Evolutionary conservation across 108 stramenopile genomes (phyloP), one percentile per base, ranked within the genome.

Genomic region (Skeletonema marinoi): DNA sequence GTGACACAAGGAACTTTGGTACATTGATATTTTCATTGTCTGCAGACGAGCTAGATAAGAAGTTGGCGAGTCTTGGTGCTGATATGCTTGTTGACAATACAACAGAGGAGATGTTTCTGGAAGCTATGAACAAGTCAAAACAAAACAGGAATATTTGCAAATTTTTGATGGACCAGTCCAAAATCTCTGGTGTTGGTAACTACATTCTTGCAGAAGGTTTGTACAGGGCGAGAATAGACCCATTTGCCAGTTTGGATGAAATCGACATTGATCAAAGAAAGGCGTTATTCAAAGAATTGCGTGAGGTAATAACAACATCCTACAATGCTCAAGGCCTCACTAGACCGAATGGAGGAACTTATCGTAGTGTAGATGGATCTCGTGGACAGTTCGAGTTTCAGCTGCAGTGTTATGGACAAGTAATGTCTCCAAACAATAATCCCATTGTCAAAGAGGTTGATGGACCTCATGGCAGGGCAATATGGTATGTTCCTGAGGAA

Each of bases 201-300:
- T 96, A 96, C 62, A 92, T 96, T 29, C 74, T 96, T n/a, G 80
- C 91, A 16, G 95, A 96, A 72, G 87, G 80, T 4, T 71, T 96
- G n/a, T 91, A 93, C 72, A 66, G 91, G 21, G 78, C 89, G 30
- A 71, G 58, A 51, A 73, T 96, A 41, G 91, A 96, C 83, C 95
- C 95, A 14, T 96, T 89, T 78, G 86, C 86, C 10, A 70, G 79
- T 31, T 70, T 96, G 41, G 50, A 65, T 14, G 95, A 96, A 73
- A 69, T 96, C 10, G 65, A 66, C 44, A 38, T 75, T 11, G 66
- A 70, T 10, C 77, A 87, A 46, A 76, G 86, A 35, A 60, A 32
- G 66, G 51, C 42, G 3, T 67, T 96, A 11, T 89, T 87, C 62
- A 39, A 68, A 17, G 81, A 92, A 71, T 33, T 92, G 5, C 77